Evolutionary conservation across 495 filamentous ascomycete genomes (phyloP), one percentile per base, ranked within the genome.

Genomic region (Aspergillus indologenus): DNA sequence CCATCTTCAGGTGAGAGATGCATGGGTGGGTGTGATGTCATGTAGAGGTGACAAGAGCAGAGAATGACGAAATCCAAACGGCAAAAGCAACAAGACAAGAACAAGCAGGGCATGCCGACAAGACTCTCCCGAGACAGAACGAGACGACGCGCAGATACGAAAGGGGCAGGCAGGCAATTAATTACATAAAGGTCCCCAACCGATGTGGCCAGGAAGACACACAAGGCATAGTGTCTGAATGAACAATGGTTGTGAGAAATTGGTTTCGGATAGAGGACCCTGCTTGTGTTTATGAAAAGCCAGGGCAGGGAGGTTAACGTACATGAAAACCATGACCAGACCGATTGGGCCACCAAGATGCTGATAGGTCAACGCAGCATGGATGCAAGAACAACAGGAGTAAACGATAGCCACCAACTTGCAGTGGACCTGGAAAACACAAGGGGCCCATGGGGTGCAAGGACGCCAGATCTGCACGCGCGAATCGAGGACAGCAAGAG

Each of bases 291-390:
- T 68, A 68, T 67, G 65, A 20, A 71, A 76, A 74, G 73, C 67
- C 73, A 79, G 79, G 78, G 70, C 72, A 81, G 78, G 79, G 76
- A 80, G 74, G 72, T 77, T 90, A 91, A 90, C 88, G 85, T 92
- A 92, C 89, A 92, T 87, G 34, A 79, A 82, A 76, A 79, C 77
- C 81, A 78, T 74, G 81, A 80, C 75, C 77, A 85, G 83, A 82
- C 83, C 82, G 83, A 84, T 81, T 58, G 63, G 61, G 83, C 84
- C 81, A 81, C 71, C 68, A 74, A 72, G 67, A 68, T 67, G 70
- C 65, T 72, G 68, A 67, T 66, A 66, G 63, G 59, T 67, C 68
- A 73, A 75, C 50, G 64, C 64, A 68, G 66, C 64, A 67, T 69
- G 64, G 64, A 70, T 76, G 69, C 67, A 70, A 72, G 64, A 65